A percentile compares a stretch with the other conserved stretches of the same genome.
These are phyloP conservation scores for Leishmania tropica DNA, from an alignment of 208 protist species.

Conservation along the genomic window DNA sequence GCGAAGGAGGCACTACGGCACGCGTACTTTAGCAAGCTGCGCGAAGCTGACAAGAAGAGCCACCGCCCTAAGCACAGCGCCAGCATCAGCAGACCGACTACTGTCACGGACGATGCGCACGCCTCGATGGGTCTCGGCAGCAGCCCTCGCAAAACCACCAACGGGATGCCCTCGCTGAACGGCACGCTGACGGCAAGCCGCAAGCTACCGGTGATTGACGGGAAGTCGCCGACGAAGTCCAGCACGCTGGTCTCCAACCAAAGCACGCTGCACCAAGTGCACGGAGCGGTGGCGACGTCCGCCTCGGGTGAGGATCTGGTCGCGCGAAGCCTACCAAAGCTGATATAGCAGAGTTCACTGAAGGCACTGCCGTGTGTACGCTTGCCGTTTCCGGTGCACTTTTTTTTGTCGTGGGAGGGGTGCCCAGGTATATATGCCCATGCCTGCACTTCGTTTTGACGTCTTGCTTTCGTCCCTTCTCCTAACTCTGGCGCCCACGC, in stretches of 20 bases:
- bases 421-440: background rate
- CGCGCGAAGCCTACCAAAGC: conserved; percentile 24
- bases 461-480: background rate
- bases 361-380: background rate
- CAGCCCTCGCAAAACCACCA: conserved; percentile 20
- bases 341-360: background rate
- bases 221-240: conserved; percentile 24
- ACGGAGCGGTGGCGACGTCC: background rate
- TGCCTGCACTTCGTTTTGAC: background rate
- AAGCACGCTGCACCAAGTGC: conserved; percentile 2
- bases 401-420: background rate
- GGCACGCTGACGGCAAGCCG: conserved; percentile 23
- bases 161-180: conserved; percentile 22
- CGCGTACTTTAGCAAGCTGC: conserved; percentile 83
- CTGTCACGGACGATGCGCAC: background rate
- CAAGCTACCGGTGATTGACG: conserved; percentile 28
- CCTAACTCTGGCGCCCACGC: background rate
- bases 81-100: background rate
- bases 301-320: conserved; percentile 23
- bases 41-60: conserved; percentile 52
- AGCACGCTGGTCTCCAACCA: background rate
- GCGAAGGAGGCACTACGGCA: conserved; percentile 92
- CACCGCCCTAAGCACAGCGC: conserved; percentile 17
- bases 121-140: conserved; percentile 10
- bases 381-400: background rate